These are phyloP conservation scores for Ascodesmis nigricans DNA, from an alignment of 495 filamentous ascomycete genomes.

Conservation along the genomic window DNA sequence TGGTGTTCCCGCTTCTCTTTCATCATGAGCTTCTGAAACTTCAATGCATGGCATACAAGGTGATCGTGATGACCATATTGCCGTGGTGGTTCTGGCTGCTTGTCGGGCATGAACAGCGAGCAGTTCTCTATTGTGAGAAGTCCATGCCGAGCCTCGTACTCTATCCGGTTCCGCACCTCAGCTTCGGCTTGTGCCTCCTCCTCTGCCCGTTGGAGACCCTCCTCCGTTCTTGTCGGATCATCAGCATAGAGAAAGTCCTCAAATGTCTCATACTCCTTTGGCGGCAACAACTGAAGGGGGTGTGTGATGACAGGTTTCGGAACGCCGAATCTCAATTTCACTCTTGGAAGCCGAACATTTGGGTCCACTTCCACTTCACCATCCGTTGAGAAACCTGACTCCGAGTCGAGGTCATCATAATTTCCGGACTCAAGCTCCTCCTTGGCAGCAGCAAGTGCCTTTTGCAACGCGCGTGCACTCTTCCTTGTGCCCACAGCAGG, in stretches of 20 bases:
- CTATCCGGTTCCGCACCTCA: conserved; percentile 32
- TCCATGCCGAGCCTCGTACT: conserved; percentile 48
- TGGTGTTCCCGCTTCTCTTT: conserved; percentile 55
- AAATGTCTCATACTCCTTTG: conserved; percentile 29
- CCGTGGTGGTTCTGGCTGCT: conserved; percentile 44
- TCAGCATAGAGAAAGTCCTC: conserved; percentile 30
- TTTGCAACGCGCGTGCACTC: conserved; percentile 17
- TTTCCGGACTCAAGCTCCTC: conserved; percentile 4
- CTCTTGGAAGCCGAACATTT: conserved; percentile 13
- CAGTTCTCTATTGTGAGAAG: conserved; percentile 47
- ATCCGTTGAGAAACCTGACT: conserved; percentile 17
- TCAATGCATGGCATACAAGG: conserved; percentile 53
- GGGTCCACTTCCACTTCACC: conserved; percentile 17
- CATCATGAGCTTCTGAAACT: conserved; percentile 56
- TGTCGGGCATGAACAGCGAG: conserved; percentile 53
- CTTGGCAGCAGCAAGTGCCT: conserved; percentile 2
- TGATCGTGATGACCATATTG: conserved; percentile 75
- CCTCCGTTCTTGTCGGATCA: conserved; percentile 27
- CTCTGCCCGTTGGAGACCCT: conserved; percentile 31
- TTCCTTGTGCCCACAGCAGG: conserved; percentile 17
- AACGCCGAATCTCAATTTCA: conserved; percentile 18
- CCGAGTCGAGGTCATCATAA: background rate
- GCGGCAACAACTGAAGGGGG: conserved; percentile 28
- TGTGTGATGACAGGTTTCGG: conserved; percentile 28
- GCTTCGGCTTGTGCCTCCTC: conserved; percentile 35